Evolutionary conservation across 768 basidiomycete genomes (phyloP).

Genomic region (Paxillus involutus): DNA sequence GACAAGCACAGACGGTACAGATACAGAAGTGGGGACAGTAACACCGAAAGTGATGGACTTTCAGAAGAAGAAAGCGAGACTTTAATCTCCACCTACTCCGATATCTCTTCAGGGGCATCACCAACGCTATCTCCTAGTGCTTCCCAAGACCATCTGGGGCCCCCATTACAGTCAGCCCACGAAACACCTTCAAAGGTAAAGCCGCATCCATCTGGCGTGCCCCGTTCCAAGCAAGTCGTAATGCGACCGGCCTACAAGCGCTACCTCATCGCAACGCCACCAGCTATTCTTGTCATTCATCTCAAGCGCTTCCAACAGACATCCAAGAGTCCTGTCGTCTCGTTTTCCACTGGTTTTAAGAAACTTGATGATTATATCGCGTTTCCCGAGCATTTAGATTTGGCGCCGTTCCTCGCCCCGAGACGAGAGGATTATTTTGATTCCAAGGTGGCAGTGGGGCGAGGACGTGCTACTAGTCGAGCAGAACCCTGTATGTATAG

Average conservation of each 20-base stretch:
- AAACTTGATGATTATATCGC: conserved; percentile 90
- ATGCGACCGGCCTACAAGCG: conserved; percentile 90
- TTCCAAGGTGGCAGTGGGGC: conserved; percentile 27
- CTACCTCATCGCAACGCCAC: conserved; percentile 84
- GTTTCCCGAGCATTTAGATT: conserved; percentile 85
- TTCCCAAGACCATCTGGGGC: conserved; percentile 28
- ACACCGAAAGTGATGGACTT: conserved; percentile 30
- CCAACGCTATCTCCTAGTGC: conserved; percentile 30
- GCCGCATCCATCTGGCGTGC: conserved; percentile 35
- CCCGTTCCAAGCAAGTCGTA: conserved; percentile 59
- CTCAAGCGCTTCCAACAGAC: conserved; percentile 94
- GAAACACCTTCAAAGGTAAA: conserved; percentile 27
- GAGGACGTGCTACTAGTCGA: conserved; percentile 24
- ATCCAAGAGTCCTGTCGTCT: conserved; percentile 57
- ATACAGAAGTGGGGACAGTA: conserved; percentile 23
- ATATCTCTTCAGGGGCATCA: conserved; percentile 33
- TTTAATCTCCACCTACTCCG: conserved; percentile 30
- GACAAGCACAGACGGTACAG: conserved; percentile 18
- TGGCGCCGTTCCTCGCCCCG: conserved; percentile 86
- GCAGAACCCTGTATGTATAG: conserved; percentile 59
- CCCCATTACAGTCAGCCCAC: conserved; percentile 15
- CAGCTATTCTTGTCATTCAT: conserved; percentile 88
- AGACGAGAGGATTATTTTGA: conserved; percentile 68
- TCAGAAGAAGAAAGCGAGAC: conserved; percentile 36
- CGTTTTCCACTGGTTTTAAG: conserved; percentile 73